Evolutionary conservation across 2,329 filamentous ascomycete species (phyloP), one percentile per base, ranked within the genome.

Genomic region (Juglanconis sp.): DNA sequence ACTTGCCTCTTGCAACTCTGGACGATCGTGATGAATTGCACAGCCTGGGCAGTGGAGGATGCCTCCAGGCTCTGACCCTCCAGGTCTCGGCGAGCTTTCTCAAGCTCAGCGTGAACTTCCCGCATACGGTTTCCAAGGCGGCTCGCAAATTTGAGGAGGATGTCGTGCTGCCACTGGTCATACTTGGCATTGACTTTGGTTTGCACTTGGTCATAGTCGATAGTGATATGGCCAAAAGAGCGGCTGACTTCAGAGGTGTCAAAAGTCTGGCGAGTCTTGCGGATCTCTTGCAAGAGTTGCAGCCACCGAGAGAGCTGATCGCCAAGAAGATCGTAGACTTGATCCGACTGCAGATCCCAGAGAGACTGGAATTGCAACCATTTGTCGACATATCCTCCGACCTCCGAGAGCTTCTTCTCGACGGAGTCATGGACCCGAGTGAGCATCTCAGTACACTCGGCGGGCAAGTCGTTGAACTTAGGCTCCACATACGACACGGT

Each of bases 161-260:
- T 96, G 66, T 99, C 95, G 68, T 97, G 92, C 74, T 99, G 95
- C 95, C 96, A 99, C 73, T 98, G 94, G 71, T 99, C 96, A 72
- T 99, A 99, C 74, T 98, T 99, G 68, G 92, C 92, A 69, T 98
- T 99, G 73, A 99, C 95, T 75, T 96, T 97, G 60, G 94, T 92
- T 75, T 99, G 96, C 0, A 99, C 95, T 74, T 99, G 96, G 69
- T 98, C 95, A 70, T 99, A 99, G 73, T 99, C 94, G 69, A 99
- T 92, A 4, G 90, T 92, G 57, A 98, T 87, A 73, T 96, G 94
- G 4, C 95, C 95, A 71, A 99, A 99, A 1, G 89, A 90, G 44
- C 91, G 89, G 73, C 89, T 95, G 65, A 96, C 91, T 72, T 97
- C 95, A 8, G 94, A 96, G 1, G 94, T 99, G 71, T 99, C 95